A percentile compares a stretch with the other conserved stretches of the same genome.
Evolutionary conservation across 2,329 filamentous ascomycete genomes (phyloP).

Genomic region (Fusarium nelsonii): DNA sequence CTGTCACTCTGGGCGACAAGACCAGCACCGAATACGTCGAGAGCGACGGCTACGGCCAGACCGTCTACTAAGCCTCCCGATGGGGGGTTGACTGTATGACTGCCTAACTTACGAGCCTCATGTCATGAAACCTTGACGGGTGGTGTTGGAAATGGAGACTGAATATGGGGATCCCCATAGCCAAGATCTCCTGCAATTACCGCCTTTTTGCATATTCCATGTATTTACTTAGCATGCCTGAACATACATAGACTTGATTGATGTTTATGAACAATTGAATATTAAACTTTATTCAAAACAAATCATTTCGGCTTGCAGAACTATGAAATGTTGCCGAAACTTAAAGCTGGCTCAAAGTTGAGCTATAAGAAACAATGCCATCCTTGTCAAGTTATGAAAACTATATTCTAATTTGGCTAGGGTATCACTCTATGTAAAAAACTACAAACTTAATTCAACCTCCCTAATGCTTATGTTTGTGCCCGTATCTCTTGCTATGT

Average conservation of each 20-base stretch:
- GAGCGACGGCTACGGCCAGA: background rate
- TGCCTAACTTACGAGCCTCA: background rate
- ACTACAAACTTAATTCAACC: slow-evolving; percentile 16
- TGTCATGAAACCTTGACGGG: slow-evolving; percentile 6
- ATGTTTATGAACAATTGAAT: background rate
- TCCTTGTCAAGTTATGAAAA: background rate
- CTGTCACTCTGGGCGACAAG: slow-evolving; percentile 40
- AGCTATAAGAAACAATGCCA: background rate
- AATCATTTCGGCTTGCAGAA: no score
- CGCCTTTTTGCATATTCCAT: slow-evolving; percentile 6
- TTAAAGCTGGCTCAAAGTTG: background rate
- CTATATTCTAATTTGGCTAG: slow-evolving; percentile 36
- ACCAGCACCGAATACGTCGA: slow-evolving; percentile 44
- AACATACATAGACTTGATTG: slow-evolving; percentile 5
- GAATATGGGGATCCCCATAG: background rate
- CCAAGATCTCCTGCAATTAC: slow-evolving; percentile 6
- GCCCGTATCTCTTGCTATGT: slow-evolving; percentile 27
- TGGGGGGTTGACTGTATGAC: slow-evolving; percentile 15
- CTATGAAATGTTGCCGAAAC: background rate
- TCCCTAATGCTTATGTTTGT: slow-evolving; percentile 20
- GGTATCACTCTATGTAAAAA: slow-evolving; percentile 46
- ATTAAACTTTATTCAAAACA: background rate
- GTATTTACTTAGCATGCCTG: slow-evolving; percentile 11
- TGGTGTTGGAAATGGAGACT: slow-evolving; percentile 25
- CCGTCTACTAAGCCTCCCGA: no score